Evolutionary conservation across 148 eudicot genomes (phyloP), one percentile per base, ranked within the genome.

Genomic region (Spergularia marina): DNA sequence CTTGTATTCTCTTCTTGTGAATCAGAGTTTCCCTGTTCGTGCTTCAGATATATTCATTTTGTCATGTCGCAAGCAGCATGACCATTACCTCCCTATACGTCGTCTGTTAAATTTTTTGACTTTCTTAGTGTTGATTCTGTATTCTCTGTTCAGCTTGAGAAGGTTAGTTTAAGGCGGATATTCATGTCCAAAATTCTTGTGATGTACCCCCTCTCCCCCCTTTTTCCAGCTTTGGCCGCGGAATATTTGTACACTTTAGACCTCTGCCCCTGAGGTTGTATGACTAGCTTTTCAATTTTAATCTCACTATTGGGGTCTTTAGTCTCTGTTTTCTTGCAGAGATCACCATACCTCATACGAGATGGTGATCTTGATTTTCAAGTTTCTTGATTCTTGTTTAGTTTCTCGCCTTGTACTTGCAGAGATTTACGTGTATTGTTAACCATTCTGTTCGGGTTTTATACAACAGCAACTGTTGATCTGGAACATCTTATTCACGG

Each of bases 1-100:
- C 12, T 23, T 30, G 66, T 68, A 69, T 60, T 30, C 25, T 47
- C 3, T 76, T 58, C 12, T 69, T 52, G 52, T 8, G 40, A 23
- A 60, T 77, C 72, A 23, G 77, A 81, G 83, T 81, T 81, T 76
- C 83, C 68, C 83, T 68, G 56, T 36, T 73, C 55, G 44, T 73
- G 80, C 83, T 81, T 81, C 83, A 81, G 64, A 62, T 76, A 71
- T 60, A 53, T 77, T 68, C 79, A 60, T 65, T 65, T 54, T 64
- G 80, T 81, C 80, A 58, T 76, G 73, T 65, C 66, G 25, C 44
- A 57, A 44, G 9, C 23, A 68, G 75, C 78, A 70, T 74, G 78
- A 61, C 75, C 56, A 17, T 71, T 65, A 47, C 69, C 68, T 73
- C 77, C 65, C 53, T 67, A 53, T 73, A 73, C 56, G 57, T n/a